Conservation (phyloP, 495 filamentous ascomycete species). For the Aspergillus affinis region DNA sequence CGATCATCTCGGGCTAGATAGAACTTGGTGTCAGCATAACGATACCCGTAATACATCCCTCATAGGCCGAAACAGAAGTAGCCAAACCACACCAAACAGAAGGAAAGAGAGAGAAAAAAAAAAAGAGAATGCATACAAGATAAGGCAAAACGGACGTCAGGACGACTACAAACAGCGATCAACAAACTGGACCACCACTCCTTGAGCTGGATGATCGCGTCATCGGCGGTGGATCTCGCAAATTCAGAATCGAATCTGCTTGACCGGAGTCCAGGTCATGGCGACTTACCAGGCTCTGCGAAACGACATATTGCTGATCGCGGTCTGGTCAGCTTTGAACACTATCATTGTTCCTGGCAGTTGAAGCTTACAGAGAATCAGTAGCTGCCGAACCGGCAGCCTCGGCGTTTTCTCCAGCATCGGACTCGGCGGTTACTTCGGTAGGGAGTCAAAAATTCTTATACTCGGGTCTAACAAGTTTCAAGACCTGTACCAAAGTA, state of each 20-base stretch:
- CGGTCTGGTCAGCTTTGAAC: neutral
- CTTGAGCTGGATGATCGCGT: neutral
- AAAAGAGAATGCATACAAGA: constrained; percentile 44
- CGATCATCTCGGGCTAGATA: constrained; percentile 73
- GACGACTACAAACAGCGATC: constrained; percentile 47
- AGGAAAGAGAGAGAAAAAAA: neutral
- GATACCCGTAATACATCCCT: neutral
- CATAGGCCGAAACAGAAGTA: neutral
- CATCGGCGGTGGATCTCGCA: constrained; percentile 5
- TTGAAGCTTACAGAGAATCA: constrained; percentile 62
- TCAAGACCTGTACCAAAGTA: neutral
- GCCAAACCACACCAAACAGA: neutral
- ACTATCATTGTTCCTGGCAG: neutral
- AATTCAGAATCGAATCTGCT: neutral
- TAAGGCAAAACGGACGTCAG: constrained; percentile 88
- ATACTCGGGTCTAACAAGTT: neutral
- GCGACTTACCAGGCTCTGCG: constrained; percentile 65
- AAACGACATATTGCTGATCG: constrained; percentile 65
- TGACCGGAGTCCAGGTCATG: constrained; percentile 1
- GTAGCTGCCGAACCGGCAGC: constrained; percentile 51
- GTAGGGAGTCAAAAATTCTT: neutral
- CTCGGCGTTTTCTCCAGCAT: constrained; percentile 35
- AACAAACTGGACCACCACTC: constrained; percentile 4
- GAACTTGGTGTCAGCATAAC: neutral
- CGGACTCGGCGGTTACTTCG: neutral